Conservation (phyloP, 2,329 filamentous ascomycete species). For the Cladorrhinum sp. region DNA sequence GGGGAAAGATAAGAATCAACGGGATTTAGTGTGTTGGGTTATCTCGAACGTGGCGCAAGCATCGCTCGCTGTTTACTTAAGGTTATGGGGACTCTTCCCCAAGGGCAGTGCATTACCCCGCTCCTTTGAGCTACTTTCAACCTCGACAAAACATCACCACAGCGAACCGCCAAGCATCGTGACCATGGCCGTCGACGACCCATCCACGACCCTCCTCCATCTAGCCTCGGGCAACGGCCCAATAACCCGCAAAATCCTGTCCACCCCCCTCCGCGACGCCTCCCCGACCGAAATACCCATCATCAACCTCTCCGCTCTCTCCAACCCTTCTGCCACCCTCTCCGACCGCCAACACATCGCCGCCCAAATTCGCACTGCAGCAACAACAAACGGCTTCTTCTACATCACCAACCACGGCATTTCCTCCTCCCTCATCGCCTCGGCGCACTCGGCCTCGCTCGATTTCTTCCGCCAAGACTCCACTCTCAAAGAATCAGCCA, state of each 20-base stretch:
- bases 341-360: conserved; percentile 21
- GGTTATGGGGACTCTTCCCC: too few relatives aligned
- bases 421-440: conserved; percentile 29
- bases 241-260: conserved; percentile 36
- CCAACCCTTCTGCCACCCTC: conserved; percentile 8
- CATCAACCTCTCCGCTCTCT: conserved; percentile 49
- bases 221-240: conserved; percentile 38
- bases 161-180: background rate
- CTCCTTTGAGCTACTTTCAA: background rate
- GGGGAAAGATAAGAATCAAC: too few relatives aligned
- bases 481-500: conserved; percentile 41
- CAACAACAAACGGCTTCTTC: conserved; percentile 53
- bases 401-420: conserved; percentile 53
- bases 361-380: conserved; percentile 35
- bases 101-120: background rate
- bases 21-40: too few relatives aligned
- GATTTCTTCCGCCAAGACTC: conserved; percentile 48
- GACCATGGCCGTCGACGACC: background rate
- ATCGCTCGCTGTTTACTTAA: too few relatives aligned
- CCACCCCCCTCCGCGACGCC: conserved; percentile 37
- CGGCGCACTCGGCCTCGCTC: conserved; percentile 35
- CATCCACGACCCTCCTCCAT: conserved; percentile 31
- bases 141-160: background rate
- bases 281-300: conserved; percentile 48
- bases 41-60: too few relatives aligned